Evolutionary conservation across 345 rosid species (phyloP).

Genomic region (Aurinia saxatilis): DNA sequence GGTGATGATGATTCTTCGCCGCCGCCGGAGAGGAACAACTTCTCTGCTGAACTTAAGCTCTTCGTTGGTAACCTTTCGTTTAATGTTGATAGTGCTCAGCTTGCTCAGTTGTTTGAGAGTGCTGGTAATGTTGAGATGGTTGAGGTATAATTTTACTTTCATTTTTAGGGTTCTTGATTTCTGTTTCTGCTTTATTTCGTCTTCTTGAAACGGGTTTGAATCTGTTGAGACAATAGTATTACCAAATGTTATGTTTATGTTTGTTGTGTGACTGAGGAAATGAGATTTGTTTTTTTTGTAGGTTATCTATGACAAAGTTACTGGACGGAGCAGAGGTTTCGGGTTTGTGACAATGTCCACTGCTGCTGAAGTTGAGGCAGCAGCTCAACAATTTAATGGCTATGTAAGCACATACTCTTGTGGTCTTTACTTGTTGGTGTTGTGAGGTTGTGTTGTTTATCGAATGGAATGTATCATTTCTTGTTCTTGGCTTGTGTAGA

Average conservation of each 20-base stretch:
- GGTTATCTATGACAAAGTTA: constrained; percentile 91
- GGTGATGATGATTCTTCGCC: constrained; percentile 24
- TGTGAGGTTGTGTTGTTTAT: constrained; percentile 2
- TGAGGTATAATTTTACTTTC: constrained; percentile 65
- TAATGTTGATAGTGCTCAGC: constrained; percentile 80
- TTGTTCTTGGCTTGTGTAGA: constrained; percentile 11
- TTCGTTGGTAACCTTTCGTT: constrained; percentile 98
- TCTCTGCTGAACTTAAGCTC: constrained; percentile 73
- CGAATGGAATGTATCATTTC: neutral
- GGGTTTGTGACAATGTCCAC: constrained; percentile 95
- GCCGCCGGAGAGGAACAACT: constrained; percentile 35
- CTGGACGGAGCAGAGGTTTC: constrained; percentile 97
- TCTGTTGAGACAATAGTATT: no score
- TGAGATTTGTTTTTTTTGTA: constrained; percentile 20
- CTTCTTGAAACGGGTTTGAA: neutral
- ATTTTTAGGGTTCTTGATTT: constrained; percentile 1
- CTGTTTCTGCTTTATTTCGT: neutral
- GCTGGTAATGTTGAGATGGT: constrained; percentile 96
- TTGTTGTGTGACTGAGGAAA: neutral
- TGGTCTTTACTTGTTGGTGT: neutral
- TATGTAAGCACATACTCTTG: constrained; percentile 45
- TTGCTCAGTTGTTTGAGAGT: constrained; percentile 70
- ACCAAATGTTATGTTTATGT: neutral
- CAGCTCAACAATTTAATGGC: constrained; percentile 86
- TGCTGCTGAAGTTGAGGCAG: constrained; percentile 69